Evolutionary conservation across 441 rosid genomes (phyloP), one percentile per base, ranked within the genome.

Genomic region (Omphalea diandra): DNA sequence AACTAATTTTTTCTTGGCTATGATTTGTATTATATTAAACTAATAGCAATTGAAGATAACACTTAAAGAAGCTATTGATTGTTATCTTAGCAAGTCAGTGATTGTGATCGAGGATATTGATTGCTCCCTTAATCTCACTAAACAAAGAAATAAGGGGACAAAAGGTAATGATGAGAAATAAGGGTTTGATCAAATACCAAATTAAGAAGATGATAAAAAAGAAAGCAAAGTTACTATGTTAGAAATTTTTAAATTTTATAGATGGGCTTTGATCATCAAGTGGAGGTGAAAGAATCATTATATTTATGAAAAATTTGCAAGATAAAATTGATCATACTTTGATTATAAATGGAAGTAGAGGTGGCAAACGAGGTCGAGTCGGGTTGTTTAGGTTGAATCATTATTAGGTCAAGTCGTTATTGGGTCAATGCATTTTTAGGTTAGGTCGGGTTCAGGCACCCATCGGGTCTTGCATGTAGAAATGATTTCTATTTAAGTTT

Each of bases 91-190:
- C 18, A 56, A 57, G 40, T 29, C 61, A 12, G 8, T 57, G 12
- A 18, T 57, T 57, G 33, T 57, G 14, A 57, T 17, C 31, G 61
- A 57, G n/a, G 61, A 57, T 57, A 57, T 57, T 57, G 61, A 31
- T 32, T 17, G 61, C 9, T 57, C 61, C 38, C 61, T 57, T 31
- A 38, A 57, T 57, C 61, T 57, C 31, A 57, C 61, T 29, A 32
- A 32, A 8, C 5, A 26, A 31, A 57, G 38, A 57, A 57, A 57
- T 3, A 15, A 31, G 40, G 31, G 12, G 31, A 18, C 11, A 3
- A 41, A 41, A 41, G 46, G 0, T 2, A 41, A 41, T 1, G 17
- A 41, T 9, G 17, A 17, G 46, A 41, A 41, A 41, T 41, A 41
- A 41, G 46, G 14, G 4, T 41, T 41, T 41, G 46, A 41, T 41